Evolutionary conservation across 306 rosid genomes (phyloP), one percentile per base, ranked within the genome.

Genomic region (Quercus aquifolioides): DNA sequence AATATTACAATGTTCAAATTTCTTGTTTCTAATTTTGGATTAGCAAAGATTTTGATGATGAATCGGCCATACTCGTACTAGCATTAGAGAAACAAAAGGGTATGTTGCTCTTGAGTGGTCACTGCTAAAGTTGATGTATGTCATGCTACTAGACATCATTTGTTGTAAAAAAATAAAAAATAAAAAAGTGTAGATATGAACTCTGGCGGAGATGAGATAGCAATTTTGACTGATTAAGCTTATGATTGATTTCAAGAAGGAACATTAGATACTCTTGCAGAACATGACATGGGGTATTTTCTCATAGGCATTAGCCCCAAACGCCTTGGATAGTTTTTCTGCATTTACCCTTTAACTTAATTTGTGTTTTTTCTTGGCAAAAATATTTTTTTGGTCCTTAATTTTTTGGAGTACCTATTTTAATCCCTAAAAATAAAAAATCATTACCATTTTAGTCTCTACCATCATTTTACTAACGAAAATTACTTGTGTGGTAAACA

Each of bases 231-330:
- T 0, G 78, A 33, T 1, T 33, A 6, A 5, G 4, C 5, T 5
- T 1, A 75, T 55, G 82, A 86, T 26, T 86, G 84, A 69, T 81
- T 56, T n/a, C 56, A 2, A 17, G 65, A 49, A 17, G 75, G 90
- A 38, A 26, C 20, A 10, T 0, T 81, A 21, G 78, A 72, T 19
- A 43, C 5, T 51, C 75, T 84, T n/a, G 57, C 78, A 35, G 64
- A 72, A 54, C 23, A 55, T 25, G 78, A 84, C 25, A 26, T 1
- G 49, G 84, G 68, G 21, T 6, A 35, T 6, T 35, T 6, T 6
- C 43, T 35, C 43, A 35, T 35, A 35, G 43, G 43, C 43, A 35
- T 35, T 35, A 6, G 43, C 43, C 43, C 43, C 6, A 35, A 35
- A 35, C 43, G 2, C 6, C 9, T 35, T 0, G 43, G 9, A 35